Percentiles rank a stretch among this genome's conserved stretches.
phyloP scores from a whole-genome alignment of 148 eudicot species.

The Gaultheria prostrata region DNA sequence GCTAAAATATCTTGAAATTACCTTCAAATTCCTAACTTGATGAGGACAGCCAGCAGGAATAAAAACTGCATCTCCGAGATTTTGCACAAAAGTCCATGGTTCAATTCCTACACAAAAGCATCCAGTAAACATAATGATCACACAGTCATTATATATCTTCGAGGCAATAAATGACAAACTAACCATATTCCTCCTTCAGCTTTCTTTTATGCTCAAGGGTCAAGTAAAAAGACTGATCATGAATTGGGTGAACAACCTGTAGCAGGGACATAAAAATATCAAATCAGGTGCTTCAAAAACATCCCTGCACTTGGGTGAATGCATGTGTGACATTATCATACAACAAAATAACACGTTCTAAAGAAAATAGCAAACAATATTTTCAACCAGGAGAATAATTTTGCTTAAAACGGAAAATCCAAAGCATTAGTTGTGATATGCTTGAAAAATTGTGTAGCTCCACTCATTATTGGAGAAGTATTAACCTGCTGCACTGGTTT shows the following conservation, averaged over 20 bases:
- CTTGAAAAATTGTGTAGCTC: background rate
- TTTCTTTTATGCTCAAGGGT: slow-evolving; percentile 28
- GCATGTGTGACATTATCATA: background rate
- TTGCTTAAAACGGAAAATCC: background rate
- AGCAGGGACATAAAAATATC: background rate
- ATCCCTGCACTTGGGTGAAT: background rate
- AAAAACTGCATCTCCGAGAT: slow-evolving; percentile 53
- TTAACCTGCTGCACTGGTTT: slow-evolving; percentile 30
- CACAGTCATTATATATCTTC: background rate
- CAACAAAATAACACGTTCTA: background rate
- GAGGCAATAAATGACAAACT: background rate
- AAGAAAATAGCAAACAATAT: background rate
- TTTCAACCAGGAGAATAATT: background rate
- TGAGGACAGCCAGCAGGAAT: slow-evolving; percentile 26
- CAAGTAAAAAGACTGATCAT: slow-evolving; percentile 41
- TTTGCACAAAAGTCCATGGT: slow-evolving; percentile 62
- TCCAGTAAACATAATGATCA: background rate
- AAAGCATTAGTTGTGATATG: background rate
- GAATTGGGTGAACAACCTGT: slow-evolving; percentile 43
- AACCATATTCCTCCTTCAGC: slow-evolving; percentile 40
- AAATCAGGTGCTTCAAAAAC: background rate
- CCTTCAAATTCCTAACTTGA: slow-evolving; percentile 62
- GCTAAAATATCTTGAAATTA: slow-evolving; percentile 14
- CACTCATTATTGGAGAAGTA: background rate
- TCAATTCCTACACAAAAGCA: slow-evolving; percentile 37